A percentile compares a stretch with the other conserved stretches of the same genome.
These are phyloP conservation scores for Mycena maculata DNA, from an alignment of 768 basidiomycete genomes.

Conservation along the genomic window DNA sequence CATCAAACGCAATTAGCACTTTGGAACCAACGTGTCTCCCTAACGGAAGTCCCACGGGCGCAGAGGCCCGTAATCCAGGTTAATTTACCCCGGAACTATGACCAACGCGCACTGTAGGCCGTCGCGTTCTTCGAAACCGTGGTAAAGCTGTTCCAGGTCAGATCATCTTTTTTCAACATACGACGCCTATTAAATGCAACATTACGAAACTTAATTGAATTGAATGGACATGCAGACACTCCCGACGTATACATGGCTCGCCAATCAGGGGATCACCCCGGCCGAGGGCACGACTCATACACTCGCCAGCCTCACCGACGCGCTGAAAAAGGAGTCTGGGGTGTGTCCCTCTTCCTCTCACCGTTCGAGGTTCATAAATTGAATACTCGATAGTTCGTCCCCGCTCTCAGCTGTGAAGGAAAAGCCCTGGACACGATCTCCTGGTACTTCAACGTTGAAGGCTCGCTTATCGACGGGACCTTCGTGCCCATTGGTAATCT, in stretches of 20 bases:
- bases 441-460: slow-evolving; percentile 68
- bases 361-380: not conserved
- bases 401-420: slow-evolving; percentile 57
- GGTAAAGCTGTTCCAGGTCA: slow-evolving; percentile 23
- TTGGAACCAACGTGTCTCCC: slow-evolving; percentile 70
- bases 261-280: slow-evolving; percentile 65
- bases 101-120: slow-evolving; percentile 54
- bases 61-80: slow-evolving; percentile 60
- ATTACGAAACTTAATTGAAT: not conserved
- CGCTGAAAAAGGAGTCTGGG: slow-evolving; percentile 56
- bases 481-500: slow-evolving; percentile 60
- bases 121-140: slow-evolving; percentile 66
- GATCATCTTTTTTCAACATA: not conserved
- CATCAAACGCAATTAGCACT: slow-evolving; percentile 58
- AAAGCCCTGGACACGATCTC: slow-evolving; percentile 54
- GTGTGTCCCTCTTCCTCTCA: not conserved
- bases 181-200: too few species aligned
- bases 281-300: slow-evolving; percentile 54
- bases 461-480: slow-evolving; percentile 64
- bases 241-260: slow-evolving; percentile 68
- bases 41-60: slow-evolving; percentile 63
- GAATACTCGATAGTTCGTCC: slow-evolving; percentile 47
- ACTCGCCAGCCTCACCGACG: slow-evolving; percentile 51
- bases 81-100: too few species aligned
- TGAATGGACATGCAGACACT: slow-evolving; percentile 49